Evolutionary conservation across 2,329 filamentous ascomycete genomes (phyloP), one percentile per base, ranked within the genome.

Genomic region (Anthostomella pinea): DNA sequence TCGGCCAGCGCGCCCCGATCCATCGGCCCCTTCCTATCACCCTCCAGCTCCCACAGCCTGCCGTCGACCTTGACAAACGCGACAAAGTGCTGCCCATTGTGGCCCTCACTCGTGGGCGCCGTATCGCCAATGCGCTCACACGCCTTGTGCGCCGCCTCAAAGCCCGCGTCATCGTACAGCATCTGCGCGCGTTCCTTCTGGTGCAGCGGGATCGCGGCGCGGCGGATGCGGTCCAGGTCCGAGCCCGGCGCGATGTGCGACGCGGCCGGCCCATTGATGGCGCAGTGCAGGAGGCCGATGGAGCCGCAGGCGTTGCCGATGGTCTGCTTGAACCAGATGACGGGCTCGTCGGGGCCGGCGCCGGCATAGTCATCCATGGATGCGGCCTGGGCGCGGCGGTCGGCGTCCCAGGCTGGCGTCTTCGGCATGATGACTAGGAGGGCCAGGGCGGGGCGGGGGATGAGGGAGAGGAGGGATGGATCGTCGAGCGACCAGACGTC

Each of bases 321-420:
- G 0, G 85, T 93, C 62, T 94, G 87, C 55, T 82, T 82, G 66
- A 88, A 93, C 87, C 87, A 94, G 13, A 87, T 67, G 1, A 90
- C 79, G 6, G 84, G 77, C 51, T 90, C 84, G 1, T 64, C 58
- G 2, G 70, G 60, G 2, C 80, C 81, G 19, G 27, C 29, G 2
- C 48, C 48, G 22, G 7, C 8, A 17, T 50, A 48, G 16, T 47
- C 46, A 3, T 15, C 28, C 26, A 45, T 46, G 11, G 8, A 38
- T 11, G 43, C 43, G 16, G 53, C 52, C 17, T 54, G 52, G 36
- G 74, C 73, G 35, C 70, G 53, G 30, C 59, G 58, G 20, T 60
- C 54, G 18, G 44, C 30, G 14, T 50, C 46, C 57, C 59, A 64
- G 5, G 58, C 41, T 8, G 49, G 41, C 7, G 74, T 82, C 38